Percentiles rank a stretch among this genome's conserved stretches.
phyloP scores from a whole-genome alignment of 345 rosid genomes.

The Crucihimalaya himalaica region DNA sequence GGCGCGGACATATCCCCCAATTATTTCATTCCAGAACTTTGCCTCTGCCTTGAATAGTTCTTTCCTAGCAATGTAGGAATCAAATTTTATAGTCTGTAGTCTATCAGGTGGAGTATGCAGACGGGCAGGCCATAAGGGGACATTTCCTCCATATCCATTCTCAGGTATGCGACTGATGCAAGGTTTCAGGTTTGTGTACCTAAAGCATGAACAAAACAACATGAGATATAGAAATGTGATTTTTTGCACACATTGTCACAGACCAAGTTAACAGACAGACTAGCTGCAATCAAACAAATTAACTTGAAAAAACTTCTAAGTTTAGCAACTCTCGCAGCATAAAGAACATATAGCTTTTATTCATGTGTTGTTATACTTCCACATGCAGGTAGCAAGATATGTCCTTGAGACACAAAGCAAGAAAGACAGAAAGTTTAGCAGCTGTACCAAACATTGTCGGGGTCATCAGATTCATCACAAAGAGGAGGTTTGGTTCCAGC shows the following conservation, averaged over 20 bases:
- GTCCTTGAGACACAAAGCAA: conserved; percentile 20
- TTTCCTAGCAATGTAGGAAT: conserved; percentile 86
- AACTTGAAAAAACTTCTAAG: background rate
- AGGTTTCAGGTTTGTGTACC: conserved; percentile 85
- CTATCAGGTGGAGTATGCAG: conserved; percentile 87
- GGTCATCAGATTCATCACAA: conserved; percentile 83
- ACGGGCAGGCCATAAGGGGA: conserved; percentile 82
- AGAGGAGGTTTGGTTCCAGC: conserved; percentile 70
- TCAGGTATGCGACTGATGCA: conserved; percentile 88
- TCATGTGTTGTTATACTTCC: conserved; percentile 11
- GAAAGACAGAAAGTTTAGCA: conserved; percentile 5
- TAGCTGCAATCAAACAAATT: conserved; percentile 3
- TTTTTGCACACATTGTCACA: conserved; percentile 11
- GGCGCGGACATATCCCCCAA: conserved; percentile 68
- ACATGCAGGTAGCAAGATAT: conserved; percentile 20
- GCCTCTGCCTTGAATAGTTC: conserved; percentile 90
- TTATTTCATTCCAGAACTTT: conserved; percentile 78
- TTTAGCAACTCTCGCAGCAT: conserved; percentile 10
- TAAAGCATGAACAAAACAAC: conserved; percentile 35
- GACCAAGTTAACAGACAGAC: background rate
- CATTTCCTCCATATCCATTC: conserved; percentile 77
- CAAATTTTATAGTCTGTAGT: conserved; percentile 78
- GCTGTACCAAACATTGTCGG: conserved; percentile 84
- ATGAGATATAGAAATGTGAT: conserved; percentile 3
- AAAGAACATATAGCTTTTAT: conserved; percentile 3